phyloP scores from a whole-genome alignment of 352 stramenopile species.

The Globisporangium carolinianum region DNA sequence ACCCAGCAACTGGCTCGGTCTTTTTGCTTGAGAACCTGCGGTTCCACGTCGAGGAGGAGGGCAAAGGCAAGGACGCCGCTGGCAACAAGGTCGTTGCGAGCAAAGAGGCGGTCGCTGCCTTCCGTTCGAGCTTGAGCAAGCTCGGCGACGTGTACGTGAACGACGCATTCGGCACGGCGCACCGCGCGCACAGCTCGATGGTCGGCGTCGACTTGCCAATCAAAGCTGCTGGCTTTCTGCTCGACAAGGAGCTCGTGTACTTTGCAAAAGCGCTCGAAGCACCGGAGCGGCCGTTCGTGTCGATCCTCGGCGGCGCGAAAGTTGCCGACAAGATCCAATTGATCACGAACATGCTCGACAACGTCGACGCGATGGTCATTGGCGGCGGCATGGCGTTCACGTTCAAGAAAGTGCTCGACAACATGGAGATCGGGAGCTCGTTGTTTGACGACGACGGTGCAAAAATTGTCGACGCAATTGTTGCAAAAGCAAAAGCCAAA shows the following conservation, averaged over 20 bases:
- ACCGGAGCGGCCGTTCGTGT: conserved; percentile 94
- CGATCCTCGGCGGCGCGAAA: conserved; percentile 99
- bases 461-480: conserved; percentile 88
- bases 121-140: conserved; percentile 89
- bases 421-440: conserved; percentile 93
- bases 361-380: conserved; percentile 98
- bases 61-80: conserved; percentile 74
- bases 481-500: conserved; percentile 97
- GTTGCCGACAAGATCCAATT: conserved; percentile 99
- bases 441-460: conserved; percentile 88
- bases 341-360: conserved; percentile 99
- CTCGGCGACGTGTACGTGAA: conserved; percentile 98
- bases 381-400: conserved; percentile 99
- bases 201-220: conserved; percentile 91
- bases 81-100: conserved; percentile 84
- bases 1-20: conserved; percentile 74
- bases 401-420: conserved; percentile 99
- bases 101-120: conserved; percentile 92
- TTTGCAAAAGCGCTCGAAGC: conserved; percentile 98
- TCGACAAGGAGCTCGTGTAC: conserved; percentile 99
- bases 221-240: conserved; percentile 92
- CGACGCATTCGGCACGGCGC: conserved; percentile 97
- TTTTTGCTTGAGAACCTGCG: conserved; percentile 99
- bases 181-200: conserved; percentile 97
- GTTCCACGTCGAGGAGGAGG: conserved; percentile 97